Percentiles rank a stretch among this genome's conserved stretches.
These are phyloP conservation scores for Ophiostoma tasmaniense DNA, from an alignment of 2,329 filamentous ascomycete genomes.

Conservation along the genomic window DNA sequence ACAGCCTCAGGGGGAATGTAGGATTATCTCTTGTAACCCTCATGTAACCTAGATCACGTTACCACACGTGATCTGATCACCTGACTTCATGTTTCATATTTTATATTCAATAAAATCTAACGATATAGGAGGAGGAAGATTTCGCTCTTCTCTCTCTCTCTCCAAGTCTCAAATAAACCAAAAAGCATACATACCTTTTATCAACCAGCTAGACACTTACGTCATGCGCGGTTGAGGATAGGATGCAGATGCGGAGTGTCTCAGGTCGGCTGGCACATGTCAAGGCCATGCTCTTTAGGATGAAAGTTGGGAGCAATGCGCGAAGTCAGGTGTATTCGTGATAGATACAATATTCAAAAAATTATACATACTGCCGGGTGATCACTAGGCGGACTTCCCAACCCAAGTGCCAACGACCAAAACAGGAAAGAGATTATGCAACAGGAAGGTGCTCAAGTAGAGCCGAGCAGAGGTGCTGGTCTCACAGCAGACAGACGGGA, in stretches of 20 bases:
- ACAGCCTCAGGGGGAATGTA: too few species aligned
- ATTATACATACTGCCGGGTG: neutral
- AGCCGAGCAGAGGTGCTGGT: neutral
- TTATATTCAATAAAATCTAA: too few species aligned
- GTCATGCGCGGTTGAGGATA: neutral
- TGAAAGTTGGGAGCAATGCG: neutral
- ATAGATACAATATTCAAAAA: slow-evolving; percentile 3
- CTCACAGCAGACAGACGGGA: neutral
- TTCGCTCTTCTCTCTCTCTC: too few species aligned
- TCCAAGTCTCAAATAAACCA: too few species aligned
- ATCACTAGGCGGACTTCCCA: neutral
- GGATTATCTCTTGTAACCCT: too few species aligned
- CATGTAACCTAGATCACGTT: too few species aligned
- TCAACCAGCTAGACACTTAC: neutral
- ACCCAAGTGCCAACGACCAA: neutral
- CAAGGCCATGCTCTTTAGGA: neutral
- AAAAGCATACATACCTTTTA: too few species aligned
- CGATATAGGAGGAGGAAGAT: too few species aligned
- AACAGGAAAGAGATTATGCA: neutral
- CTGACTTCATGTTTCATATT: too few species aligned
- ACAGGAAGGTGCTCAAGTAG: neutral
- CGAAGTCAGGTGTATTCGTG: neutral
- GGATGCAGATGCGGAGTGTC: neutral
- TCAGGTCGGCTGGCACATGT: neutral
- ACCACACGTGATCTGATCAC: too few species aligned